phyloP scores from a whole-genome alignment of 148 eudicot species.

The Diospyros lotus region DNA sequence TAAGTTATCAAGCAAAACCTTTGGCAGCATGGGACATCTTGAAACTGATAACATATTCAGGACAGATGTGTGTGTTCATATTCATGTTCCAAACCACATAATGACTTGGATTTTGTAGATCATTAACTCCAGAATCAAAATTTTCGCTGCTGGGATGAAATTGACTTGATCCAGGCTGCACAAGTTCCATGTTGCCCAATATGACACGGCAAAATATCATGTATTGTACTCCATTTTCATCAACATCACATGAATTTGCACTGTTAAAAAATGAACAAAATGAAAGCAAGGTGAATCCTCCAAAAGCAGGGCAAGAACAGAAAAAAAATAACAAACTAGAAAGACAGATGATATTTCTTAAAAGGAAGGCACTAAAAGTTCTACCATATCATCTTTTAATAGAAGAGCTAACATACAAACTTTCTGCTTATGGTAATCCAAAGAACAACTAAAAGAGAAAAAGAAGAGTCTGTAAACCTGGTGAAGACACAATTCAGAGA shows the following conservation, averaged over 20 bases:
- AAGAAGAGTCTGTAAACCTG: constrained; percentile 18
- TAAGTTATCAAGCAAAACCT: constrained; percentile 20
- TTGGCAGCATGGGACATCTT: constrained; percentile 15
- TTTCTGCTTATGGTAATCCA: neutral
- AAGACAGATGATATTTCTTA: neutral
- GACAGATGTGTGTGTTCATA: constrained; percentile 34
- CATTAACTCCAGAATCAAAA: constrained; percentile 41
- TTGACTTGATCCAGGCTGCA: constrained; percentile 31
- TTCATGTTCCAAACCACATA: constrained; percentile 39
- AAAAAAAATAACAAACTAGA: too few species aligned
- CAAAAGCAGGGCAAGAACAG: neutral
- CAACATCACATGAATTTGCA: constrained; percentile 31
- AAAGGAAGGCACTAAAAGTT: neutral
- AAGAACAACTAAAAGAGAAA: neutral
- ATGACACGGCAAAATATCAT: constrained; percentile 40
- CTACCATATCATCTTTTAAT: neutral
- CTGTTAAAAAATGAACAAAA: constrained; percentile 9
- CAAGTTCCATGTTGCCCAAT: constrained; percentile 33
- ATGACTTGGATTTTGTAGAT: constrained; percentile 32
- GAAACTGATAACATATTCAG: constrained; percentile 39
- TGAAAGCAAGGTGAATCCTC: constrained; percentile 2
- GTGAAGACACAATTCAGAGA: constrained; percentile 18
- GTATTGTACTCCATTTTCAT: constrained; percentile 35
- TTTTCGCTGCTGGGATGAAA: constrained; percentile 31
- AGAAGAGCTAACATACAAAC: neutral